These are phyloP conservation scores for Ramaria sp. DNA, from an alignment of 768 basidiomycete species.

Conservation along the genomic window DNA sequence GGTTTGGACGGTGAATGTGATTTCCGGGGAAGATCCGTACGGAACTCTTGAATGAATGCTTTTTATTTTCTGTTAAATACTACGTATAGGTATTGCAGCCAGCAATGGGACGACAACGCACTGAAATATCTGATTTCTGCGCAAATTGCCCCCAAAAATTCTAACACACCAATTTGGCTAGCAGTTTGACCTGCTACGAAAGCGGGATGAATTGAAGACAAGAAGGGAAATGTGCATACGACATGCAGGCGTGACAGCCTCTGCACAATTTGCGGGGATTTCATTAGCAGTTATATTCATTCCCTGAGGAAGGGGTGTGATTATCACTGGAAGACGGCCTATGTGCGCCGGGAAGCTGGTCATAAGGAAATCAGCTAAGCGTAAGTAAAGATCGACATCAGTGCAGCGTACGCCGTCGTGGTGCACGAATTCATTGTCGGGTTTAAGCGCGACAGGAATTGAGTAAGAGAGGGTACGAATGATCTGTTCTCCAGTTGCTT, in stretches of 20 bases:
- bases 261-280: conserved; percentile 3
- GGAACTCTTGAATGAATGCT: too few species aligned
- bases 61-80: conserved; percentile 10
- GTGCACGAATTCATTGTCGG: conserved; percentile 20
- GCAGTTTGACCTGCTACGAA: background rate
- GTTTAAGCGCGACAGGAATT: conserved; percentile 15
- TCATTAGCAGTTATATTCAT: background rate
- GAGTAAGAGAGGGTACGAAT: too few species aligned
- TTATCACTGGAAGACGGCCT: background rate
- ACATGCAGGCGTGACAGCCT: conserved; percentile 16
- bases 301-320: background rate
- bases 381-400: background rate
- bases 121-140: conserved; percentile 17
- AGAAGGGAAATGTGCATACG: background rate
- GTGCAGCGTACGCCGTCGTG: conserved; percentile 17
- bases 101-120: background rate
- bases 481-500: too few species aligned
- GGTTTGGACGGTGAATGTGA: conserved; percentile 16
- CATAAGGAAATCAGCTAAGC: background rate
- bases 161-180: conserved; percentile 6
- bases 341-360: background rate
- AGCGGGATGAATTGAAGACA: background rate
- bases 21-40: conserved; percentile 16
- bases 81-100: background rate
- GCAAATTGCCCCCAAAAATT: conserved; percentile 21